Percentiles rank a stretch among this genome's conserved stretches.
These are phyloP conservation scores for Solanum pinnatisectum DNA, from an alignment of 257 asterid genomes.

Conservation along the genomic window DNA sequence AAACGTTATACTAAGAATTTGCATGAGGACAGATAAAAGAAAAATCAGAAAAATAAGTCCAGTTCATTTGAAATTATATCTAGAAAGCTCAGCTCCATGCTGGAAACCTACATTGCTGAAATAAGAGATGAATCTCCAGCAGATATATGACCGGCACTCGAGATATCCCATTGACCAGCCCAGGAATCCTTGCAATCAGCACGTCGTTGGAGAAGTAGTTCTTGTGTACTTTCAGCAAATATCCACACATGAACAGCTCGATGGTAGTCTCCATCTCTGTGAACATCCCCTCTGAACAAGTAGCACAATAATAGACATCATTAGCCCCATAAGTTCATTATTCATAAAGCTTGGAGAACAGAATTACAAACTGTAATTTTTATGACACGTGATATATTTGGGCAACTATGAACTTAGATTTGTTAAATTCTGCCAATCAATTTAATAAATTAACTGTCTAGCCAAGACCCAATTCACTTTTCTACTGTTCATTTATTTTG, in stretches of 20 bases:
- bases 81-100: background rate
- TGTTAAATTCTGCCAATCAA: background rate
- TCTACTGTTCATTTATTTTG: background rate
- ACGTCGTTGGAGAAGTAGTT: conserved; percentile 70
- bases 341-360: background rate
- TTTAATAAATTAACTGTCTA: background rate
- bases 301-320: background rate
- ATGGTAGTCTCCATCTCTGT: conserved; percentile 90
- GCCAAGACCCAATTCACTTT: background rate
- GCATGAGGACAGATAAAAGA: background rate
- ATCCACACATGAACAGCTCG: conserved; percentile 95
- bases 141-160: conserved; percentile 97
- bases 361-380: background rate
- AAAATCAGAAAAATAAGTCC: background rate
- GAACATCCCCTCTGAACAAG: conserved; percentile 53
- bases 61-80: background rate
- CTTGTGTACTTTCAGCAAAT: conserved; percentile 77
- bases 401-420: background rate
- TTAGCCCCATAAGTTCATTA: background rate
- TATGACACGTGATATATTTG: background rate
- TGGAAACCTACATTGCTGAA: conserved; percentile 55
- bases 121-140: conserved; percentile 93
- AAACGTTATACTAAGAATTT: background rate
- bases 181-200: conserved; percentile 92
- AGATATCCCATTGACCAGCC: conserved; percentile 92